Conservation (phyloP, 805 yeast genomes). For the Ogataea populi-albae region DNA sequence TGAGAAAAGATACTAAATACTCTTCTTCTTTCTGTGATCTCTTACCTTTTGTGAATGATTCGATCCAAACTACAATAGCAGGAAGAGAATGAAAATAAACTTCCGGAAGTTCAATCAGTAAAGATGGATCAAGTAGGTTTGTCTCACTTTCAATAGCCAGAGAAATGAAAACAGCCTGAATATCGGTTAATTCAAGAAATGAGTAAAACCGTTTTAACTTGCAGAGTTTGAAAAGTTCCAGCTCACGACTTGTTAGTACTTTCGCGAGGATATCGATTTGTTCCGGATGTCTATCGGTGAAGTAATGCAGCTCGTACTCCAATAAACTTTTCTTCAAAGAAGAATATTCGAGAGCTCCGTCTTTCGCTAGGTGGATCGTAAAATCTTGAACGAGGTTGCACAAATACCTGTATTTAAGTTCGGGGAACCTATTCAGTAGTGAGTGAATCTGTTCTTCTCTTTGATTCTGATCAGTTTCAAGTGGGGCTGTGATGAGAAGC, state of each 20-base stretch:
- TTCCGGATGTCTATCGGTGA: conserved; percentile 21
- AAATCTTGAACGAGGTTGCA: conserved; percentile 27
- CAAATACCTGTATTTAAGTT: conserved; percentile 33
- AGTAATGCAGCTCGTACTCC: too few relatives aligned
- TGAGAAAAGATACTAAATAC: conserved; percentile 11
- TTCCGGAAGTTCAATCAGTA: conserved; percentile 24
- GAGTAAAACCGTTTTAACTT: conserved; percentile 26
- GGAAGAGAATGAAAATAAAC: conserved; percentile 25
- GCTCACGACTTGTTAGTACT: too few relatives aligned
- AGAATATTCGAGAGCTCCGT: too few relatives aligned
- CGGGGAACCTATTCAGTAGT: conserved; percentile 39
- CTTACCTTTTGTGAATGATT: conserved; percentile 11
- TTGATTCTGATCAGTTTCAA: conserved; percentile 38
- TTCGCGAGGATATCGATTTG: conserved; percentile 21
- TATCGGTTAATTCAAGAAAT: conserved; percentile 21
- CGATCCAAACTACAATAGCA: conserved; percentile 29
- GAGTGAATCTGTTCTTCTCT: conserved; percentile 45
- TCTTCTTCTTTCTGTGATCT: conserved; percentile 4
- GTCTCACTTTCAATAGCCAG: conserved; percentile 26
- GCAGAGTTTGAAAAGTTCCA: too few relatives aligned
- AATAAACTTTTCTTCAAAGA: too few relatives aligned
- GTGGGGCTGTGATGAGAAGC: conserved; percentile 45
- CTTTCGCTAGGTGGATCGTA: too few relatives aligned
- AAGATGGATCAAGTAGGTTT: conserved; percentile 3
- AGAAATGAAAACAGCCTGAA: conserved; percentile 26